Conservation (phyloP, 805 yeast genomes). For the Saturnispora dispora region DNA sequence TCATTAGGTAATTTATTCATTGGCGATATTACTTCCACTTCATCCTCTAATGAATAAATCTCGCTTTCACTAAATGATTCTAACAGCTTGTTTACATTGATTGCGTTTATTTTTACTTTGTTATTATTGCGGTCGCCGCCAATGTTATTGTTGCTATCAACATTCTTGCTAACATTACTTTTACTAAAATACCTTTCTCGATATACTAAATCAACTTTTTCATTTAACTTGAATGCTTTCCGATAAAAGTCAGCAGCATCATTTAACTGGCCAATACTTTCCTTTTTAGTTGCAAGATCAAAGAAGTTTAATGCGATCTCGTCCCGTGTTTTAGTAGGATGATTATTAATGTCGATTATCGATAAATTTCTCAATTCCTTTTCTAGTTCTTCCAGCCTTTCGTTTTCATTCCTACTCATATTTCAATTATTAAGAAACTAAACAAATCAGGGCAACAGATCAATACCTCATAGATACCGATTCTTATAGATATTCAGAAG, state of each 20-base stretch:
- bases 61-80: conserved; percentile 27
- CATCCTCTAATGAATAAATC: conserved; percentile 22
- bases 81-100: conserved; percentile 35
- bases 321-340: conserved; percentile 25
- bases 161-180: conserved; percentile 12
- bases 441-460: background rate
- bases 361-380: conserved; percentile 18
- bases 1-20: conserved; percentile 47
- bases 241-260: conserved; percentile 73
- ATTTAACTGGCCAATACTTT: conserved; percentile 64
- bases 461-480: background rate
- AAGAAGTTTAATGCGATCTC: conserved; percentile 51
- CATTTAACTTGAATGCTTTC: conserved; percentile 53
- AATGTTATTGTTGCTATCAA: conserved; percentile 1
- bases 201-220: conserved; percentile 58
- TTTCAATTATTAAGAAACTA: background rate
- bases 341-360: conserved; percentile 20
- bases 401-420: background rate
- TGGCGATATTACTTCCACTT: conserved; percentile 29
- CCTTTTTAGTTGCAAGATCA: conserved; percentile 64
- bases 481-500: background rate
- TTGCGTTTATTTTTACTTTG: conserved; percentile 25
- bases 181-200: conserved; percentile 39
- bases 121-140: conserved; percentile 18
- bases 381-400: conserved; percentile 15